phyloP scores from a whole-genome alignment of 2,329 filamentous ascomycete genomes.

The Zymoseptoria brevis region DNA sequence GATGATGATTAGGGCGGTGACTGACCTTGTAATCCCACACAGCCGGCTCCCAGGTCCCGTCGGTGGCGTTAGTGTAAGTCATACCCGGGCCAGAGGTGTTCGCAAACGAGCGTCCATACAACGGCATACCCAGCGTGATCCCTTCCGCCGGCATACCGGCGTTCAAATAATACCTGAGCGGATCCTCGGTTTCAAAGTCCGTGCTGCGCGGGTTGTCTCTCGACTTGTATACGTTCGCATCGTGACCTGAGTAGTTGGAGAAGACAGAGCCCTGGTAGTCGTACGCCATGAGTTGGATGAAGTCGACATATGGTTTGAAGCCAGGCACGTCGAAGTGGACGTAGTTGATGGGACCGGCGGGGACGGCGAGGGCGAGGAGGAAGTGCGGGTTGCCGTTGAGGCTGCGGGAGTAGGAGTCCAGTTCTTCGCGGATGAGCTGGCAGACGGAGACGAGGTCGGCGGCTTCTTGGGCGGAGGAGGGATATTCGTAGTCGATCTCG shows the following conservation, averaged over 20 bases:
- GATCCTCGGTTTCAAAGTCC: slow-evolving; percentile 65
- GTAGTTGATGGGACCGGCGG: slow-evolving; percentile 36
- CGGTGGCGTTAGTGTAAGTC: slow-evolving; percentile 60
- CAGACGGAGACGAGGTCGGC: slow-evolving; percentile 28
- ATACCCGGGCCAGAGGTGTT: slow-evolving; percentile 66
- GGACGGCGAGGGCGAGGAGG: slow-evolving; percentile 36
- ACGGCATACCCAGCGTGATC: slow-evolving; percentile 79
- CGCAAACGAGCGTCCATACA: slow-evolving; percentile 79
- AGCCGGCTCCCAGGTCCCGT: slow-evolving; percentile 73
- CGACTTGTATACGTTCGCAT: slow-evolving; percentile 65
- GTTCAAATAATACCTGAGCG: slow-evolving; percentile 60
- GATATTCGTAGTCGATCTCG: slow-evolving; percentile 44
- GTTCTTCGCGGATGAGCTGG: slow-evolving; percentile 27
- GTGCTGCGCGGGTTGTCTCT: slow-evolving; percentile 53
- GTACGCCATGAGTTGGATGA: slow-evolving; percentile 43
- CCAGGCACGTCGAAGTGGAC: slow-evolving; percentile 31
- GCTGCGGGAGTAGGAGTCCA: slow-evolving; percentile 31
- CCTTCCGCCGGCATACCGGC: slow-evolving; percentile 55
- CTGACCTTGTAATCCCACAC: slow-evolving; percentile 45
- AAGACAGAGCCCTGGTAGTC: slow-evolving; percentile 53
- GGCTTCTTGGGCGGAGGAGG: slow-evolving; percentile 32
- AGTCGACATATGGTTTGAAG: slow-evolving; percentile 35
- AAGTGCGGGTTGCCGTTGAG: slow-evolving; percentile 29
- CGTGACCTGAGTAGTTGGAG: slow-evolving; percentile 53
- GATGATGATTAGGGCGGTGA: background rate